phyloP scores from a whole-genome alignment of 306 rosid genomes.

The Cucurbita pepo region DNA sequence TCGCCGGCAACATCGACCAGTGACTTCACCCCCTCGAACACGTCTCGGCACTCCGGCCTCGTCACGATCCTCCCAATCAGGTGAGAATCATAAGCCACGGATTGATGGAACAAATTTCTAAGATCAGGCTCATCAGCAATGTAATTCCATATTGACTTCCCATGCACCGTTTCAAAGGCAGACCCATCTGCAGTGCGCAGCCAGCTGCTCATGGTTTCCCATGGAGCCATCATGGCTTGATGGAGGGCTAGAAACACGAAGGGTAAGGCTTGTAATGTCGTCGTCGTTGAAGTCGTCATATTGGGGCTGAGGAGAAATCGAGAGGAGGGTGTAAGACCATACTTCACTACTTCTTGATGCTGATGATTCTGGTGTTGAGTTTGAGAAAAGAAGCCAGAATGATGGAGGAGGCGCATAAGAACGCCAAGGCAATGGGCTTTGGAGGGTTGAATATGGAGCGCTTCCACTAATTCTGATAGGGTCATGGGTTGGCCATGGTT shows the following conservation, averaged over 20 bases:
- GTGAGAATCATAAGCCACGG: slow-evolving; percentile 18
- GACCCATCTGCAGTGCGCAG: neutral
- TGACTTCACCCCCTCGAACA: slow-evolving; percentile 20
- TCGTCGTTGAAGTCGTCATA: neutral
- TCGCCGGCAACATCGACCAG: slow-evolving; percentile 39
- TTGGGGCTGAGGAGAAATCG: slow-evolving; percentile 11
- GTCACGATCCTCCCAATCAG: neutral
- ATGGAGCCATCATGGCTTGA: slow-evolving; percentile 8
- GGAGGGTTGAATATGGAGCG: slow-evolving; percentile 17
- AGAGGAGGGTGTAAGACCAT: slow-evolving; percentile 21
- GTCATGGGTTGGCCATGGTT: slow-evolving; percentile 28
- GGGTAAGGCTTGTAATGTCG: neutral
- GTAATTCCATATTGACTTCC: neutral
- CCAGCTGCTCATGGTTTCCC: neutral
- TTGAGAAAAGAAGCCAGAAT: slow-evolving; percentile 20
- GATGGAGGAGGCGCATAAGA: slow-evolving; percentile 23
- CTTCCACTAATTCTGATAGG: slow-evolving; percentile 20
- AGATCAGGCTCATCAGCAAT: neutral
- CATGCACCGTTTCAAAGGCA: neutral
- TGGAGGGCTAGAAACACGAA: neutral
- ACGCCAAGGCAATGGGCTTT: slow-evolving; percentile 13
- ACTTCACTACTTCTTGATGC: neutral
- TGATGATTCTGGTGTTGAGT: neutral
- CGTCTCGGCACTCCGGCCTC: neutral
- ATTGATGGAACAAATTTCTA: slow-evolving; percentile 2